Evolutionary conservation across 768 basidiomycete species (phyloP).

Genomic region (Pleurotus platypus): DNA sequence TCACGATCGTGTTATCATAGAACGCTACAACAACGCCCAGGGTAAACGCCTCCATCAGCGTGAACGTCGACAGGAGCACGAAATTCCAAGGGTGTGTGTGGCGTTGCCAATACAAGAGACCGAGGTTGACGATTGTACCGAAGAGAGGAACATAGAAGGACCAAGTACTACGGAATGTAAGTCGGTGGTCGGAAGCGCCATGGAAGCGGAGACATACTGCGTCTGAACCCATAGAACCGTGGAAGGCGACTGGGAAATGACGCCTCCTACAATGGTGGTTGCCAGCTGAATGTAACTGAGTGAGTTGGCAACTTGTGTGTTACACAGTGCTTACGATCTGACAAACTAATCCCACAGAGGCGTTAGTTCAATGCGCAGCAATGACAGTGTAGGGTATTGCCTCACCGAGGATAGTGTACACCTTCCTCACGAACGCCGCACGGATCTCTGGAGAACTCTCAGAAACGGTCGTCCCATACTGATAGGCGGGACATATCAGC

Average conservation of each 20-base stretch:
- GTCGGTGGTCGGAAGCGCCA: background rate
- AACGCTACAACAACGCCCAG: constrained; percentile 84
- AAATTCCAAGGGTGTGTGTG: constrained; percentile 89
- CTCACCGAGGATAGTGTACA: constrained; percentile 87
- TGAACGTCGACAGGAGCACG: constrained; percentile 82
- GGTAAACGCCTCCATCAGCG: constrained; percentile 85
- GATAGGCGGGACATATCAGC: constrained; percentile 1
- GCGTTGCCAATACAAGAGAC: constrained; percentile 87
- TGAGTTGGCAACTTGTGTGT: too few species aligned
- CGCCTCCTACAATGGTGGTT: constrained; percentile 76
- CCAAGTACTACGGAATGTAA: constrained; percentile 54
- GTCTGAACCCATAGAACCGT: constrained; percentile 68
- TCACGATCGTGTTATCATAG: constrained; percentile 65
- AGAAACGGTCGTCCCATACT: constrained; percentile 81
- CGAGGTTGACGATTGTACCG: constrained; percentile 76
- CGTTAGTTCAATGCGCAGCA: constrained; percentile 3
- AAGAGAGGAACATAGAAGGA: constrained; percentile 75
- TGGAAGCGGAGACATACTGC: constrained; percentile 43
- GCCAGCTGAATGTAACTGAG: constrained; percentile 38
- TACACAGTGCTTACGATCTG: constrained; percentile 55
- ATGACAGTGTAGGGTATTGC: constrained; percentile 8
- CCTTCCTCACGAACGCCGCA: constrained; percentile 86
- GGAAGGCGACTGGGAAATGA: constrained; percentile 58
- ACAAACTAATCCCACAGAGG: constrained; percentile 40
- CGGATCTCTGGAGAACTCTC: constrained; percentile 78